Base-by-base conservation (phyloP, 805 yeast species). In the Candida montana region DNA sequence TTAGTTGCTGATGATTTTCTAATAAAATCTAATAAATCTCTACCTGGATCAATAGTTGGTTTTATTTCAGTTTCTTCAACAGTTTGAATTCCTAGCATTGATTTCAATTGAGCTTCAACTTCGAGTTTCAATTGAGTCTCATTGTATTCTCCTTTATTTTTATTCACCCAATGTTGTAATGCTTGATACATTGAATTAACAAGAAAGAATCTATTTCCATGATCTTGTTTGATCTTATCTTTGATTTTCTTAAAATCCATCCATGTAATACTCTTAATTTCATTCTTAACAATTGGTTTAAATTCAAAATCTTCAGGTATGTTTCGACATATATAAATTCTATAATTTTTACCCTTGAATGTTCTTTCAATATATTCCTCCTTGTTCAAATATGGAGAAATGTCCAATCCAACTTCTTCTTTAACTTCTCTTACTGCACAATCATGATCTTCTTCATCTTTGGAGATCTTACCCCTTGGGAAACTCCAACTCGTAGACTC, bases 401-500 rank as follows among this genome's bases (percentile, higher is more conserved):
- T 81, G 61, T 93, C 95, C 55, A 82, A 90, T 0, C 98, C 96
- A 13, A 90, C 91, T 62, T 93, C 99, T 64, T 93, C 99, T 47
- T 74, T 74, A 18, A 86, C 89, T 60, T 93, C 99, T 54, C 99
- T 75, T 12, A 87, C 63, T 5, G 98, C 97, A 67, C 99, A 95
- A 40, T 76, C 80, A 6, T 79, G 72, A 61, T 93, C 99, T 13
- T 79, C 68, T 66, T 93, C 99, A 57, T 82, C 95, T 58, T 93
- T 90, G 30, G 95, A 86, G 43, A 93, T 93, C 63, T 93, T 93
- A 6, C 99, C 99, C 60, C 96, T 72, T 6, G 99, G 99, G 56
- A 93, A 93, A 7, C 96, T 84, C 98, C 98, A 93, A 1, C 83
- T 65, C n/a, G 72, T 59, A 11, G 89, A 75, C 48, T 86, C 95